Conservation (phyloP, 176 grass and related monocot genomes). For the Musa acuminata region DNA sequence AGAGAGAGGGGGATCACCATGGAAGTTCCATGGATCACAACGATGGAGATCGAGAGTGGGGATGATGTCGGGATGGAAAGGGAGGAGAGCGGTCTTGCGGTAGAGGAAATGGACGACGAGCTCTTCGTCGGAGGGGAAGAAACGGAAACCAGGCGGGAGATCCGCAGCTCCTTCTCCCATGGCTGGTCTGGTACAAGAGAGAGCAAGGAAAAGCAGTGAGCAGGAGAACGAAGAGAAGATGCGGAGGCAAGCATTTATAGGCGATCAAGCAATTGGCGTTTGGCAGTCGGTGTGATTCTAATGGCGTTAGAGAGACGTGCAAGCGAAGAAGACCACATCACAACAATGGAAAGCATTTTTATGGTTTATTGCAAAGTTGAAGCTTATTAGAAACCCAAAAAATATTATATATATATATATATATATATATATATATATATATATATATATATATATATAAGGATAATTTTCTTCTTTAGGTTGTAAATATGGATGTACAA, state of each 20-base stretch:
- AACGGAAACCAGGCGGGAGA: slow-evolving; percentile 81
- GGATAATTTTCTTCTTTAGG: neutral
- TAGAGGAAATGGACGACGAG: slow-evolving; percentile 74
- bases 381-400: neutral
- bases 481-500: neutral
- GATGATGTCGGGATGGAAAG: slow-evolving; percentile 61
- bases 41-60: slow-evolving; percentile 48
- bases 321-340: neutral
- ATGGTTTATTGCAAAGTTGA: neutral
- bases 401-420: neutral
- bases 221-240: too few relatives aligned
- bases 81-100: slow-evolving; percentile 48
- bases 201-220: too few relatives aligned
- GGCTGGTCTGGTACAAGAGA: neutral
- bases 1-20: slow-evolving; percentile 28
- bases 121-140: slow-evolving; percentile 84
- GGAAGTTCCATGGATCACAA: slow-evolving; percentile 73
- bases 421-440: too few relatives aligned
- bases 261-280: too few relatives aligned
- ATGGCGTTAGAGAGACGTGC: slow-evolving; percentile 22
- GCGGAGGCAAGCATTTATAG: too few relatives aligned
- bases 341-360: neutral
- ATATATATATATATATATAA: too few relatives aligned
- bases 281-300: neutral
- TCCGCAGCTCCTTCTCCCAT: slow-evolving; percentile 27